Evolutionary conservation across 208 protist species (phyloP).

Genomic region (Acanthamoeba comandoni): DNA sequence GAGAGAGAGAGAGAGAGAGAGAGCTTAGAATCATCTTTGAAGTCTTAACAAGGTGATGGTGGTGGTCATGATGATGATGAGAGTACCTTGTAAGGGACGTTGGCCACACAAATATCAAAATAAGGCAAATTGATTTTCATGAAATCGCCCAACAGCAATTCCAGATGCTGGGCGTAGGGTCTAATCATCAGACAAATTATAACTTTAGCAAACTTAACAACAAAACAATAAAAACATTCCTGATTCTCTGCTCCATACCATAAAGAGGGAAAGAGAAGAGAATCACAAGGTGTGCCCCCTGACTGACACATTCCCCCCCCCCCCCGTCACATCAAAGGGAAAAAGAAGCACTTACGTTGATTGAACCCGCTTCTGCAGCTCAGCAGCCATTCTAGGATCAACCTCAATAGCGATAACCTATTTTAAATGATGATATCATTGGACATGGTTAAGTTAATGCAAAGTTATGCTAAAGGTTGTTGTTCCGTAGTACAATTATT

Average conservation of each 20-base stretch:
- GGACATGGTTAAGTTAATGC: no score
- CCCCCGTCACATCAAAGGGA: background rate
- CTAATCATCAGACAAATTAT: constrained; percentile 61
- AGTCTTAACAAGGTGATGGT: constrained; percentile 1
- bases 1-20: no score
- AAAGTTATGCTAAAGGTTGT: no score
- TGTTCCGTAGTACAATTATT: no score
- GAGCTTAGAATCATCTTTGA: constrained; percentile 64
- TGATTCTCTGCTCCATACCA: no score
- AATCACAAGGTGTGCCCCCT: no score
- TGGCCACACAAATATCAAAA: constrained; percentile 99
- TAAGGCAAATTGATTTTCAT: constrained; percentile 98
- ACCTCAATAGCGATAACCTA: constrained; percentile 98
- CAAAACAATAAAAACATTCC: constrained; percentile 6
- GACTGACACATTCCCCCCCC: background rate
- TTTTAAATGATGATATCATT: no score
- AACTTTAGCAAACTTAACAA: background rate
- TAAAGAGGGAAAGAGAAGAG: constrained; percentile 84
- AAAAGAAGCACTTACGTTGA: constrained; percentile 86
- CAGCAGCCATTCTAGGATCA: constrained; percentile 98
- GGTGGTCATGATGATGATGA: no score
- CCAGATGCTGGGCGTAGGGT: constrained; percentile 91
- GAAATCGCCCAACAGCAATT: constrained; percentile 98
- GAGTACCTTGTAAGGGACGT: constrained; percentile 97
- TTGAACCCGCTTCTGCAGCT: constrained; percentile 98